These are phyloP conservation scores for Asclepias syriaca DNA, from an alignment of 257 asterid genomes.

Conservation along the genomic window DNA sequence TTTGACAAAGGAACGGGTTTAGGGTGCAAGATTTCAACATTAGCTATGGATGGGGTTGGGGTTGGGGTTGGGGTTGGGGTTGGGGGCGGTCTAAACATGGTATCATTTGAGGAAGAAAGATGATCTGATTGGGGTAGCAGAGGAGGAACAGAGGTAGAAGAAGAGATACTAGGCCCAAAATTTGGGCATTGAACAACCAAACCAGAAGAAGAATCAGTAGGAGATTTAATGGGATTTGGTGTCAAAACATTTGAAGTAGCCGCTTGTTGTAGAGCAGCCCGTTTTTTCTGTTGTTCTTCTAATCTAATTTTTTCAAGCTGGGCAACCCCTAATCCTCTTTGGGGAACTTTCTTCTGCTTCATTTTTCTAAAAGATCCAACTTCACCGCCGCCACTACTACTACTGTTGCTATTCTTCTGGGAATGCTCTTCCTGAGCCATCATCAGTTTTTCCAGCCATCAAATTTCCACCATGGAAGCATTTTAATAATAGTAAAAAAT, in stretches of 20 bases:
- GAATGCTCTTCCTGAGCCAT: conserved; percentile 65
- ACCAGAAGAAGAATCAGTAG: conserved; percentile 26
- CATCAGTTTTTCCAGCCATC: conserved; percentile 49
- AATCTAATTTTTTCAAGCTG: conserved; percentile 80
- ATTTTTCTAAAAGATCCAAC: conserved; percentile 35
- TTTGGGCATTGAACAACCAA: conserved; percentile 23
- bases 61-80: conserved; percentile 30
- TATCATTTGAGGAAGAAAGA: conserved; percentile 31
- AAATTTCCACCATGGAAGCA: conserved; percentile 26
- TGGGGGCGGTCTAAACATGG: conserved; percentile 30
- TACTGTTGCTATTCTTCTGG: conserved; percentile 31
- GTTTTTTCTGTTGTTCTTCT: conserved; percentile 66
- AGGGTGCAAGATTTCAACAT: conserved; percentile 30
- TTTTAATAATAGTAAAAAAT: conserved; percentile 33
- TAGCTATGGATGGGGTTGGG: conserved; percentile 31
- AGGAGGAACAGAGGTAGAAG: conserved; percentile 29
- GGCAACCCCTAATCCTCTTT: conserved; percentile 92
- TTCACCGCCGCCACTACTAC: conserved; percentile 22
- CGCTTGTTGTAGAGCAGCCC: conserved; percentile 27
- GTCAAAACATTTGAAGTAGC: conserved; percentile 28
- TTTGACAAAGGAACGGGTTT: conserved; percentile 28
- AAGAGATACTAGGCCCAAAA: conserved; percentile 35
- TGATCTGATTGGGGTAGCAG: conserved; percentile 26
- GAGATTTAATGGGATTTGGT: conserved; percentile 28
- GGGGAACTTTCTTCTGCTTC: conserved; percentile 80